Evolutionary conservation across 2,329 filamentous ascomycete species (phyloP), one percentile per base, ranked within the genome.

Genomic region (Claviceps humidiphila): DNA sequence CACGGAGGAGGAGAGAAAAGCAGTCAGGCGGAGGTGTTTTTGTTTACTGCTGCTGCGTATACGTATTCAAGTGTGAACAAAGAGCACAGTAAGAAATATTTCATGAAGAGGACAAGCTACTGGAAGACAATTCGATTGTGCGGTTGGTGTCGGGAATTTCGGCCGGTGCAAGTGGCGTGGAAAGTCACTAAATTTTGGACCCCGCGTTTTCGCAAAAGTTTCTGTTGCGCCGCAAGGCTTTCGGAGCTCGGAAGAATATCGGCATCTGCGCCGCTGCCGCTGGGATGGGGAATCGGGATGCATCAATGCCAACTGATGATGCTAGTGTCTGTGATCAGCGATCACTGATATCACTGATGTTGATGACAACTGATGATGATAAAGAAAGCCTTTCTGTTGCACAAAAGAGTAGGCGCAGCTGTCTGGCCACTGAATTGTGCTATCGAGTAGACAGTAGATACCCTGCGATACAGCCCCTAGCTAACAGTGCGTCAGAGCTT

Each of bases 71-170:
- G 22, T 37, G 24, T 43, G 17, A 11, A 50, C 9, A 43, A 6
- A 2, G 20, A 9, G 7, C 16, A 8, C 24, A 44, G 39, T 2
- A 5, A 44, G 34, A 26, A 30, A 44, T 42, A 17, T 24, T 34
- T 34, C 44, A 48, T 44, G 24, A 45, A 14, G 13, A 8, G 5
- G 50, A 41, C 45, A 52, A 49, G 49, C 46, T 37, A 24, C 14
- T 37, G 37, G 37, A 17, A 14, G 30, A 42, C 20, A 34, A 38
- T 38, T 40, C 47, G 46, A 39, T 53, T 53, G 24, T 43, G 48
- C 37, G 51, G 51, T 53, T 37, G 48, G 48, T 47, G 48, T 53
- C 48, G 30, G 52, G 14, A 34, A 42, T 20, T 38, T 24, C 9
- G 16, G 45, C n/a, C 43, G 20, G 26, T 37, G 26, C 11, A 17